Evolutionary conservation across 1,284 basidiomycete genomes (phyloP), one percentile per base, ranked within the genome.

Genomic region (Xerocomus amazonicus): DNA sequence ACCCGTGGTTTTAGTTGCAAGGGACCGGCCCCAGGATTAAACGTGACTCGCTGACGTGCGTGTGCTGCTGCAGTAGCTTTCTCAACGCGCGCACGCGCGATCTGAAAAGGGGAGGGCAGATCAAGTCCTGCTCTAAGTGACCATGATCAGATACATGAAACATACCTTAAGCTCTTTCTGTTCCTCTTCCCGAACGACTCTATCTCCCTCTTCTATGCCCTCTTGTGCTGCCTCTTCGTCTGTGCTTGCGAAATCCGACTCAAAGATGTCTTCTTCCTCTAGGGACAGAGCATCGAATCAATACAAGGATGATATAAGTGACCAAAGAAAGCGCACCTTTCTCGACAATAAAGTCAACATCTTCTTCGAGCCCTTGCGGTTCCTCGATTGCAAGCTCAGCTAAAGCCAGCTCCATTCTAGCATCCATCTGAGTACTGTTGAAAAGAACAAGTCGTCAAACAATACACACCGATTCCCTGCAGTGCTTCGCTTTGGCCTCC

Each of bases 251-350:
- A 92, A 92, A 63, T 92, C 90, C 13, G 84, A 87, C 53, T 78
- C 87, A 55, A 89, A 89, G 9, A 84, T 65, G 59, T 91, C 89
- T 53, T 87, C 81, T 64, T 92, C 88, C 45, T 86, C 89, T 88
- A 56, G 19, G 19, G 4, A 23, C 28, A 33, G 4, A 19, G 17
- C 29, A 13, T 9, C 35, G 26, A 29, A 35, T 7, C 9, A 6
- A 4, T 14, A 41, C n/a, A 28, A 7, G 5, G 19, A 4, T 23
- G 19, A 19, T 14, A 8, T 43, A 5, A 45, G 4, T 23, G 4
- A 38, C 7, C 6, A 36, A 31, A 5, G 32, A 4, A 32, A 17
- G 19, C 60, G 26, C 48, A 81, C 84, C 80, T 65, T 79, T 83
- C 39, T 77, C 79, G 33, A 81, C 67, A 4, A 79, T 59, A 53